These are phyloP conservation scores for Cordyceps cateniannulata DNA, from an alignment of 2,329 filamentous ascomycete species.

Conservation along the genomic window DNA sequence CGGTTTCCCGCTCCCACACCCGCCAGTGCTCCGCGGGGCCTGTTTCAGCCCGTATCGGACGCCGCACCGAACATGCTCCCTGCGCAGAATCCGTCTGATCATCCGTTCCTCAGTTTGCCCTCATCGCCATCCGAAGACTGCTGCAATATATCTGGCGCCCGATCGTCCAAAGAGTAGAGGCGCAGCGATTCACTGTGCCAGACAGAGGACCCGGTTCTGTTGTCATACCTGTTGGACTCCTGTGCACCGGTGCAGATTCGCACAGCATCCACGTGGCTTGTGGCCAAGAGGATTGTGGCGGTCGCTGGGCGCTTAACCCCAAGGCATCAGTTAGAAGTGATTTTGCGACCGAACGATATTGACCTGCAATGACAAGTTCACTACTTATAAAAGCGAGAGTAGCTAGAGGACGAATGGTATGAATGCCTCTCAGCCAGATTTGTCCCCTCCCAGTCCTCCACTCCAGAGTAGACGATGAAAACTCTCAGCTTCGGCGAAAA, in stretches of 20 bases:
- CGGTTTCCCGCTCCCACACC: neutral
- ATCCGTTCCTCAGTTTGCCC: slow-evolving; percentile 5
- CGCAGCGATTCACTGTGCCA: neutral
- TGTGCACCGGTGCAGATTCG: neutral
- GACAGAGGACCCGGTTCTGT: neutral
- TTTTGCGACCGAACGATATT: neutral
- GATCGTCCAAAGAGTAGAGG: neutral
- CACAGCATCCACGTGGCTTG: neutral
- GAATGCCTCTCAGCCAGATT: no score
- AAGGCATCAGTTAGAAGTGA: neutral
- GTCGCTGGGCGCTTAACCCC: neutral
- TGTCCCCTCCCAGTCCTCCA: no score
- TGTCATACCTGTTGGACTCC: neutral
- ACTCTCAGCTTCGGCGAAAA: no score
- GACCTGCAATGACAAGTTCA: neutral
- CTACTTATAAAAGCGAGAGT: neutral
- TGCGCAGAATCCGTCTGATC: slow-evolving; percentile 7
- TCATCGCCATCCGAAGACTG: neutral
- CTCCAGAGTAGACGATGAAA: no score
- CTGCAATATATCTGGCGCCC: neutral
- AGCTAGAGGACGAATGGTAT: no score
- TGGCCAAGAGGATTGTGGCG: neutral
- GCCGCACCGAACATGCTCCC: neutral
- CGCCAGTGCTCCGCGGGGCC: neutral
- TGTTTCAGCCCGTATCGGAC: slow-evolving; percentile 7